These are phyloP conservation scores for Hortiboletus flavorubellus DNA, from an alignment of 768 basidiomycete genomes.

Conservation along the genomic window DNA sequence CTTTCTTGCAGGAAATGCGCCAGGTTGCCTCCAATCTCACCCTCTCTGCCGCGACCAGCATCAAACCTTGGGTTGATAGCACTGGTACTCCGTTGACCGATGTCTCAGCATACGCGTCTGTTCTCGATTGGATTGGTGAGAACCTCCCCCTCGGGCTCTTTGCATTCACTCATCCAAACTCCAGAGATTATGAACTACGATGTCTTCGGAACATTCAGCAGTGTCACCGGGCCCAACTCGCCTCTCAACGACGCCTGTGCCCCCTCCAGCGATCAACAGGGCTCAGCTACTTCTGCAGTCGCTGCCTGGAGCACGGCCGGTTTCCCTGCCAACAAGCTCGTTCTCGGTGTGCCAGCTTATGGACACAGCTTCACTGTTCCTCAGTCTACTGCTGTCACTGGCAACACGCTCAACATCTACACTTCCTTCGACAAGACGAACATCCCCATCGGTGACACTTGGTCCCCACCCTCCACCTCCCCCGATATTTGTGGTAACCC, in stretches of 20 bases:
- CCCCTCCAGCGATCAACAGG: conserved; percentile 50
- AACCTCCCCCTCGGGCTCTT: conserved; percentile 18
- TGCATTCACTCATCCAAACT: conserved; percentile 26
- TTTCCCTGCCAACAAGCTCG: conserved; percentile 66
- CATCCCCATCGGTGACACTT: conserved; percentile 52
- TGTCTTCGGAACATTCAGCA: conserved; percentile 50
- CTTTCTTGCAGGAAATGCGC: conserved; percentile 72
- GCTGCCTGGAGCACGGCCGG: conserved; percentile 73
- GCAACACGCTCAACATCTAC: conserved; percentile 40
- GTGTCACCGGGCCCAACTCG: conserved; percentile 73
- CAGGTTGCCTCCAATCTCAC: conserved; percentile 52
- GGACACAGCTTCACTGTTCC: conserved; percentile 64
- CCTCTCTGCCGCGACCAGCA: conserved; percentile 68
- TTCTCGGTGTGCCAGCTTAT: conserved; percentile 83
- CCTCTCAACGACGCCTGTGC: conserved; percentile 80
- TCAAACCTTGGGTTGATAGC: conserved; percentile 61
- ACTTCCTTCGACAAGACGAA: conserved; percentile 46
- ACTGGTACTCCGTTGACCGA: conserved; percentile 55
- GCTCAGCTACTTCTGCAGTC: conserved; percentile 76
- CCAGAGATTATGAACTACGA: conserved; percentile 71
- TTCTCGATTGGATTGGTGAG: conserved; percentile 68
- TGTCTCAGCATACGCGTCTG: conserved; percentile 60
- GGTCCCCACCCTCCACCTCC: conserved; percentile 46
- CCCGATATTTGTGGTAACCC: conserved; percentile 58
- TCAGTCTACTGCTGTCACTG: conserved; percentile 22